Base-by-base conservation (phyloP, 352 stramenopile genomes). In the Globisporangium paroecandrum region DNA sequence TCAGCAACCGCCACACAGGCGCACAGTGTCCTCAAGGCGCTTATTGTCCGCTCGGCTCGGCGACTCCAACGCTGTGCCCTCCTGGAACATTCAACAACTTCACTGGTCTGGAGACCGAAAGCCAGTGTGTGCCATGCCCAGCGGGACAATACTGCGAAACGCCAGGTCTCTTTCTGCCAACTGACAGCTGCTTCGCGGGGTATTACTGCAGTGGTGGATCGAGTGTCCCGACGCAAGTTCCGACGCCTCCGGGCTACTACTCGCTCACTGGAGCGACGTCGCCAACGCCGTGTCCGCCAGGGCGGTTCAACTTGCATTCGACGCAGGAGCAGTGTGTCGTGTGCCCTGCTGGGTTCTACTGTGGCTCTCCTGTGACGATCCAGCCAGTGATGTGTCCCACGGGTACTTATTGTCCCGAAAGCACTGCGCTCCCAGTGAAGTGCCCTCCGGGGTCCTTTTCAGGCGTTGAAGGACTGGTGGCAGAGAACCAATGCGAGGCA, bases 91-190 rank as follows among this genome's bases (percentile, higher is more conserved):
- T 74, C 69, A 92, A 90, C 49, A 91, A 90, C 63, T 75, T 82
- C 25, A 91, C 78, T 0, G 84, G 90, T 1, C 72, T 97, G 0
- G 79, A 91, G 34, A 82, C 71, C 15, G 77, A 76, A 9, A 72
- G 47, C 0, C 83, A 98, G 64, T 98, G 94, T 64, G 77, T 89
- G 0, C 62, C 73, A 10, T 98, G 95, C 66, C 78, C 86, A 27
- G 75, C 81, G 8, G 89, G 93, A 4, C 46, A 83, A 46, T 96
- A 94, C 56, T 97, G 90, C 22, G 77, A 89, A 24, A 90, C 79
- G 0, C 83, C 79, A 34, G 88, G 88, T 0, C 64, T 94, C 0
- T 60, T 85, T 7, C 57, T 86, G 10, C 89, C 90, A 1, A 94
- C 90, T 0, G 89, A 73, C 18, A 68, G 77, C 13, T 97, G 91